Conservation (phyloP, 371 early-diverging fungal species). For the Mortierella sp. region DNA sequence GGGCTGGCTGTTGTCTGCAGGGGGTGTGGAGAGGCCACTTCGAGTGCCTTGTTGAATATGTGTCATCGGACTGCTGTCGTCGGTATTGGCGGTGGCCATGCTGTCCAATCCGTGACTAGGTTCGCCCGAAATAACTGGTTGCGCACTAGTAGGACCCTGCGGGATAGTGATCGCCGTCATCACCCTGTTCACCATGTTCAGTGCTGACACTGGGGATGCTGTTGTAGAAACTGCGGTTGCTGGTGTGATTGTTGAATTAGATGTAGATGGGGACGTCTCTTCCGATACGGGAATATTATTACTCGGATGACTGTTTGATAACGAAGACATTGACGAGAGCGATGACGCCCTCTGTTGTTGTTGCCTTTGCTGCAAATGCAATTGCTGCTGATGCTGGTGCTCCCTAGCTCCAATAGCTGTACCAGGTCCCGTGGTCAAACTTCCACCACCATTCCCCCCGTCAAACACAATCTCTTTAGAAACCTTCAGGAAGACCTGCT, state of each 20-base stretch:
- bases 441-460: neutral
- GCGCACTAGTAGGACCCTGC: neutral
- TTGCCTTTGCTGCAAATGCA: neutral
- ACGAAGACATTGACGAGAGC: neutral
- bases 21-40: neutral
- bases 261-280: neutral
- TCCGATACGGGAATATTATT: neutral
- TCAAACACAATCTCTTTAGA: slow-evolving; percentile 29
- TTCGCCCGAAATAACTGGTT: neutral
- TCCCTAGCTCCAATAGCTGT: neutral
- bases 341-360: neutral
- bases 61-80: slow-evolving; percentile 23
- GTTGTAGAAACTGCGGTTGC: slow-evolving; percentile 32
- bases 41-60: slow-evolving; percentile 17
- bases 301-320: slow-evolving; percentile 26
- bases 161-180: neutral
- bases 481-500: slow-evolving; percentile 33
- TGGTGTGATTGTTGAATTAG: neutral
- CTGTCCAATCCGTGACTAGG: neutral
- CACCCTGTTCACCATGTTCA: neutral
- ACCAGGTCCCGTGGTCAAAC: neutral
- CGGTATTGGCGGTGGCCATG: neutral
- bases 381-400: slow-evolving; percentile 21
- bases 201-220: slow-evolving; percentile 16
- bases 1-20: slow-evolving; percentile 2